phyloP scores from a whole-genome alignment of 1,284 basidiomycete genomes.

The Irpex lacteus region DNA sequence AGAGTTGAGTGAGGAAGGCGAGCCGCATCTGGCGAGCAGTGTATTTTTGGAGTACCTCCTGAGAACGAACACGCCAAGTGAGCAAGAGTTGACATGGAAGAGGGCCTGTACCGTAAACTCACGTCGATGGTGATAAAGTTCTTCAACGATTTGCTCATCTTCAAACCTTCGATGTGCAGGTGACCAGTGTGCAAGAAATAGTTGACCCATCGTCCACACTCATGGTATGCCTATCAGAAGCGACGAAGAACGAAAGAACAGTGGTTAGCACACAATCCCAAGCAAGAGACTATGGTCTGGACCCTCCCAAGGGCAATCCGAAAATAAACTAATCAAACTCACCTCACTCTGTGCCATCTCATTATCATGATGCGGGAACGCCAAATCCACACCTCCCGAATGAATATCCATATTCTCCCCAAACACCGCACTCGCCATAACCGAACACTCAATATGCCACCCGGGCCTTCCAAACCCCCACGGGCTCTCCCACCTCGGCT shows the following conservation, averaged over 20 bases:
- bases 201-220: conserved; percentile 94
- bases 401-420: conserved; percentile 97
- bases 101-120: conserved; percentile 27
- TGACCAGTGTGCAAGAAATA: conserved; percentile 99
- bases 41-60: conserved; percentile 91
- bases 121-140: conserved; percentile 99
- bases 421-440: conserved; percentile 94
- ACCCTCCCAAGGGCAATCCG: no score
- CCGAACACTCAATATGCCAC: conserved; percentile 99
- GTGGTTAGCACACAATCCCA: no score
- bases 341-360: conserved; percentile 98
- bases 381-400: conserved; percentile 94
- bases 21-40: conserved; percentile 91
- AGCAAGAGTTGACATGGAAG: neutral
- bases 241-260: no score
- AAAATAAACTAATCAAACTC: conserved; percentile 15
- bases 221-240: conserved; percentile 79
- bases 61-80: conserved; percentile 3
- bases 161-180: conserved; percentile 96
- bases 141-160: conserved; percentile 99
- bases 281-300: no score
- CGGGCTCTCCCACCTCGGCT: conserved; percentile 94
- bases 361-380: conserved; percentile 99
- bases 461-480: conserved; percentile 98
- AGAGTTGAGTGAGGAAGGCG: conserved; percentile 89